Conservation (phyloP, 495 filamentous ascomycete species). For the Jackrogersella minutella region DNA sequence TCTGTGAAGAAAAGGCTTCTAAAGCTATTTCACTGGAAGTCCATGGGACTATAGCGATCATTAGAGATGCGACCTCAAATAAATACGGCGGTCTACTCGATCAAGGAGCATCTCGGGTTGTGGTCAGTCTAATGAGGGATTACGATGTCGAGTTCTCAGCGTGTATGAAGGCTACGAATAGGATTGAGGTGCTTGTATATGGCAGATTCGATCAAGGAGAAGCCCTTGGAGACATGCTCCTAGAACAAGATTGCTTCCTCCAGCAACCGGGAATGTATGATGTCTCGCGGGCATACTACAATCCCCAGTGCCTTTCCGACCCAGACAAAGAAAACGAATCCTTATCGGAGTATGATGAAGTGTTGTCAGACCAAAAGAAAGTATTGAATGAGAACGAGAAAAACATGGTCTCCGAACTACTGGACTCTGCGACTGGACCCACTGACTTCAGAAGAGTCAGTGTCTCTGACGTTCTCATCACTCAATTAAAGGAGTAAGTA, state of each 20-base stretch:
- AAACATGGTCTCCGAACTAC: slow-evolving; percentile 4
- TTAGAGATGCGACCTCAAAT: background rate
- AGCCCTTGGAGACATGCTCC: slow-evolving; percentile 12
- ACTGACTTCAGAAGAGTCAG: slow-evolving; percentile 4
- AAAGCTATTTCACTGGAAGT: slow-evolving; percentile 1
- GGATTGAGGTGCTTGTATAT: slow-evolving; percentile 14
- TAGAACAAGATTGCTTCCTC: slow-evolving; percentile 18
- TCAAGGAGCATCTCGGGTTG: background rate
- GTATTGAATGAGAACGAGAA: background rate
- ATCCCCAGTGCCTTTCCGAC: slow-evolving; percentile 16
- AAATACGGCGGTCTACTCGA: slow-evolving; percentile 7
- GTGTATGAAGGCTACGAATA: background rate
- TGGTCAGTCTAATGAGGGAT: background rate
- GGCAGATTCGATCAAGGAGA: slow-evolving; percentile 6
- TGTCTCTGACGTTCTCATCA: background rate
- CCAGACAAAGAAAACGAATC: background rate
- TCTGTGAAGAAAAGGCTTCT: background rate
- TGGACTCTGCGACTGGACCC: slow-evolving; percentile 19
- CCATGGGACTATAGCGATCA: background rate
- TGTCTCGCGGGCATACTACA: slow-evolving; percentile 15
- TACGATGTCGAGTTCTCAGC: slow-evolving; percentile 14
- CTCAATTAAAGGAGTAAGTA: slow-evolving; percentile 21
- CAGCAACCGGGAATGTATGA: slow-evolving; percentile 17
- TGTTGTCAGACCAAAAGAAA: background rate
- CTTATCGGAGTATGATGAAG: background rate